A percentile compares a stretch with the other conserved stretches of the same genome.
Conservation (phyloP, 1,139 yeast species). For the Nakaseomyces delphensis region DNA sequence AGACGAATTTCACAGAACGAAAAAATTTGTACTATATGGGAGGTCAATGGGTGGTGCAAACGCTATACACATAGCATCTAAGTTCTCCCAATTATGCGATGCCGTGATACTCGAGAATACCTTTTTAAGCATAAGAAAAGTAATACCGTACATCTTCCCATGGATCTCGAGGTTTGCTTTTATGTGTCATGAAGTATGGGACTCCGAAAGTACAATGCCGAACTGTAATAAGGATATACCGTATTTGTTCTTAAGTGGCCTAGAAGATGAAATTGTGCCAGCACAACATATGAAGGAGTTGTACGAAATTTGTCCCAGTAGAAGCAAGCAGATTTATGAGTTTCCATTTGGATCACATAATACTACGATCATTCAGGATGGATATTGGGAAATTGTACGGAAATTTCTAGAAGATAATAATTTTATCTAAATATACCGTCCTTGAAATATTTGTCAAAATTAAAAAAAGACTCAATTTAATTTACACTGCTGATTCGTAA, state of each 20-base stretch:
- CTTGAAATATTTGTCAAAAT: no score
- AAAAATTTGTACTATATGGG: constrained; percentile 63
- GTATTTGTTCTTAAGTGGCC: constrained; percentile 63
- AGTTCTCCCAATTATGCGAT: constrained; percentile 40
- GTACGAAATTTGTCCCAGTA: constrained; percentile 41
- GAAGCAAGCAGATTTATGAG: constrained; percentile 40
- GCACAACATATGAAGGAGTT: constrained; percentile 70
- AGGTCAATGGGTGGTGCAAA: constrained; percentile 95
- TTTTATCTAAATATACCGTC: constrained; percentile 12
- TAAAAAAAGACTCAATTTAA: no score
- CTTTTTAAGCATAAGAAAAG: constrained; percentile 65
- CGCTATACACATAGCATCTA: constrained; percentile 70
- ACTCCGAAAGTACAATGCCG: constrained; percentile 56
- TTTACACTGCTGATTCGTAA: background rate
- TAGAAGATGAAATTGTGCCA: constrained; percentile 83
- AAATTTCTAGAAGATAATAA: constrained; percentile 40
- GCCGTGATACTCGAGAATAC: constrained; percentile 82
- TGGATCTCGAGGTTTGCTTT: constrained; percentile 46
- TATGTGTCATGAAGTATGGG: constrained; percentile 78
- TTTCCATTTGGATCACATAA: constrained; percentile 65
- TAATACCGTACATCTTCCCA: constrained; percentile 80
- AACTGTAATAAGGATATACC: constrained; percentile 50
- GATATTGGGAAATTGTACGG: constrained; percentile 64
- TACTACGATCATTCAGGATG: constrained; percentile 64
- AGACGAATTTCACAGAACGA: constrained; percentile 45